These are phyloP conservation scores for Dioszegia aurantiaca DNA, from an alignment of 768 basidiomycete genomes.

Conservation along the genomic window DNA sequence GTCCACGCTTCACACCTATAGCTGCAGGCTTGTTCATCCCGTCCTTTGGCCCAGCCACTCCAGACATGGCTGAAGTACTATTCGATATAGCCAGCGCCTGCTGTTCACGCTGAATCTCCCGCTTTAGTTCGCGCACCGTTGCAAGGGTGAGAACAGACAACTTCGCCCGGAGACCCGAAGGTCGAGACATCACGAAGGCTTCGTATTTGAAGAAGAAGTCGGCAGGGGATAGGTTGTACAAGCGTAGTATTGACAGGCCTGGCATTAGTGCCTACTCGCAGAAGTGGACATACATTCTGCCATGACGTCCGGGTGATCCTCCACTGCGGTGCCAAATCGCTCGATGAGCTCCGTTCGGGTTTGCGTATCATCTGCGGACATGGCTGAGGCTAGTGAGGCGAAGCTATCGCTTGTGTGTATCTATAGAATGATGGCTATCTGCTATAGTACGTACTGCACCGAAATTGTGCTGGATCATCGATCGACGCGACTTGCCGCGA, in stretches of 20 bases:
- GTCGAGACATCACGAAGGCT: conserved; percentile 52
- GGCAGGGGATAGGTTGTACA: conserved; percentile 53
- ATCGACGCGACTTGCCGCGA: conserved; percentile 1
- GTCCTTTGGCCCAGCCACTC: conserved; percentile 1
- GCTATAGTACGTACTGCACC: too few relatives aligned
- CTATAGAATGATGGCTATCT: too few relatives aligned
- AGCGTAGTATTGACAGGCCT: conserved; percentile 54
- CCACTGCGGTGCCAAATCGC: conserved; percentile 43
- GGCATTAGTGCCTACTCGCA: not conserved
- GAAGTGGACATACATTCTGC: conserved; percentile 47
- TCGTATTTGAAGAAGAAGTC: conserved; percentile 57
- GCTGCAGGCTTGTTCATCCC: conserved; percentile 5
- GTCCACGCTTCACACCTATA: conserved; percentile 31
- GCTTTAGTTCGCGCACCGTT: conserved; percentile 49
- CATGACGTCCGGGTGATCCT: conserved; percentile 50
- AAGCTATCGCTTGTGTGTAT: too few relatives aligned
- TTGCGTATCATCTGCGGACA: conserved; percentile 3
- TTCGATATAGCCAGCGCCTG: conserved; percentile 28
- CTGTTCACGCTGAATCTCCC: conserved; percentile 49
- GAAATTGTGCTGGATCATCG: not conserved
- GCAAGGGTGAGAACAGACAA: conserved; percentile 42
- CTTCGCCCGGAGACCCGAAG: conserved; percentile 41
- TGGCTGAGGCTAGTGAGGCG: not conserved
- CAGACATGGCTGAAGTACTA: conserved; percentile 16
- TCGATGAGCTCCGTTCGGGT: conserved; percentile 29